Base-by-base conservation (phyloP, 2,329 filamentous ascomycete genomes). In the Sphaerulina populicola region DNA sequence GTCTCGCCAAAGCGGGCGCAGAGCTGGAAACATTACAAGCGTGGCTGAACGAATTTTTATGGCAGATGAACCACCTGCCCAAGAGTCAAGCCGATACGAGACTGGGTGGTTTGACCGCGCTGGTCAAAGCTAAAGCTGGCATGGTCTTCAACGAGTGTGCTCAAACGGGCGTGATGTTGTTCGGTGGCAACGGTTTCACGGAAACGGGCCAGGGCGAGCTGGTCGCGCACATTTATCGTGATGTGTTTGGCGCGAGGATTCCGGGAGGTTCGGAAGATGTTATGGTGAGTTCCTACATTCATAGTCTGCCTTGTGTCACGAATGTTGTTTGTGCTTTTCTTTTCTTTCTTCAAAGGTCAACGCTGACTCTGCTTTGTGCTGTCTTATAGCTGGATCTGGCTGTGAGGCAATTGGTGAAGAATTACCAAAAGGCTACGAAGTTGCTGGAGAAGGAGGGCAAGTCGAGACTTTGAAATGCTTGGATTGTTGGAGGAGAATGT, bases 81-180 rank as follows among this genome's bases (percentile, higher is more conserved):
- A 78, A 79, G 60, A 71, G 72, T 30, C 73, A 75, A 18, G 79
- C 78, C 10, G 79, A 82, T 59, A 68, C 72, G 3, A 74, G 84
- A 60, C 71, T 88, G 1, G 85, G 85, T 1, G 85, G 85, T 0
- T 68, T 86, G 61, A 87, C 83, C 2, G 84, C 83, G 2, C 68
- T 87, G 66, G 77, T 78, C n/a, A 88, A 89, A 68, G 85, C 84
- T 0, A 81, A 86, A 61, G 76, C 79, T 0, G 85, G 81, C 1
- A 82, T 85, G 58, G 82, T 88, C 12, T 60, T 88, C 42, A 81
- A 84, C 55, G 81, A 85, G 64, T 85, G 82, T 62, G 82, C 83
- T 2, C 77, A 82, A 59, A 80, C 76, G 45, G 82, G 83, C 1
- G 77, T 86, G 44, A 66, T 88, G 50, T 66, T 89, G 23, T 87